Evolutionary conservation across 2,329 filamentous ascomycete species (phyloP), one percentile per base, ranked within the genome.

Genomic region (Fusarium pilosicola): DNA sequence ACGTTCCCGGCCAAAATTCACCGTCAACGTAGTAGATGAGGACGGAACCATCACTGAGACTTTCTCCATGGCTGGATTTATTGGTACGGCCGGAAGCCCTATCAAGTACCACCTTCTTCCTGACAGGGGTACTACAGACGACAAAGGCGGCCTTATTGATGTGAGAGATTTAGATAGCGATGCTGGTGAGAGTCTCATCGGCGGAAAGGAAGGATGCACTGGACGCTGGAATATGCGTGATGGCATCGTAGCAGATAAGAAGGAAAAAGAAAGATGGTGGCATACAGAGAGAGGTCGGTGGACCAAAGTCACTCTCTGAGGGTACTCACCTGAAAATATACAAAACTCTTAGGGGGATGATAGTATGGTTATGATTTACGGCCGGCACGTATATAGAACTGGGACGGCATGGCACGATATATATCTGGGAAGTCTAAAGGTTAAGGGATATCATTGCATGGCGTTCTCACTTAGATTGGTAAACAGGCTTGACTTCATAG

Each of bases 61-160:
- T 5, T 88, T 88, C 57, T 85, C 85, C 8, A 81, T 94, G 24
- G 90, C 86, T 2, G 88, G 87, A 0, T 94, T 89, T 77, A 80
- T 94, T 12, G 93, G 93, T 22, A 85, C 85, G 3, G 77, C 90
- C 7, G 86, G 84, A 36, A 92, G 89, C 52, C 81, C 79, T 36
- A 90, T 95, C 59, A 78, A 81, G 24, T 95, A 94, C 76, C 83
- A 85, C 45, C 82, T 95, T 17, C 79, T 83, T 22, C 86, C 92
- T 0, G 91, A 93, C 60, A 74, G 79, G 0, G 89, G 89, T 0
- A 88, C 85, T 3, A 83, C 84, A 5, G 89, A 91, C 68, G 87
- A 88, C 36, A 85, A 87, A 54, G 88, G 89, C 22, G 88, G 88
- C 4, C 80, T 92, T 6, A 83, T 88, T 2, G 86, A 86, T 44